Evolutionary conservation across 2,329 filamentous ascomycete species (phyloP), one percentile per base, ranked within the genome.

Genomic region (Hawksworthiomyces lignivorus): DNA sequence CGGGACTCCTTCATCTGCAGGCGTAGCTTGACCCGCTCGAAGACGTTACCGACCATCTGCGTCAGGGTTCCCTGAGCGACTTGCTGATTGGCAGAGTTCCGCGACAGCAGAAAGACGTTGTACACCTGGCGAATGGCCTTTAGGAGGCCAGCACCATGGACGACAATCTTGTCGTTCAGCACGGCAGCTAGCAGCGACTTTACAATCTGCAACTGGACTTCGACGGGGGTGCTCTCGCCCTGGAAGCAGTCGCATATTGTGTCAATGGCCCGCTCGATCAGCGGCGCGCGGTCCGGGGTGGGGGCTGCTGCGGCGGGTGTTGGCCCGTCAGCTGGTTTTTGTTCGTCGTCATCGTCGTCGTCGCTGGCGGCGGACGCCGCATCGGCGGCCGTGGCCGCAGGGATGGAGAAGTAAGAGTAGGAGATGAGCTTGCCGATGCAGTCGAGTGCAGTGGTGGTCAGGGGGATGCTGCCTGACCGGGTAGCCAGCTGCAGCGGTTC

Each of bases 211-310:
- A 97, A 77, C 63, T 98, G 92, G 36, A 97, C 84, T 61, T 96
- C 90, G 39, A 84, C 76, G 4, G 87, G 82, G 0, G 94, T 98
- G 2, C 86, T 86, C 66, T 98, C 92, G 58, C 92, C 90, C 59
- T 97, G 89, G 60, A 98, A 98, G 62, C 92, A 98, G 59, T 97
- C 90, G 71, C 92, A 98, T 70, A 98, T 98, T 27, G 92, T 95
- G 64, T 98, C 94, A 56, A 98, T 98, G 45, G 94, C 92, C 50
- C 90, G 79, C 65, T 98, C 94, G 58, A 98, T 98, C 51, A 98
- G 72, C 14, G 90, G 89, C 4, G 84, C 71, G 30, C 69, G 68
- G 40, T 62, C 62, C 45, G 61, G 57, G 43, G 57, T 52, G 6
- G 28, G 32, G 62, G 63, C 50, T 70, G 64, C 50, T 69, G 22